Evolutionary conservation across 352 stramenopile species (phyloP).

Genomic region (Phytopythium oedochilum): DNA sequence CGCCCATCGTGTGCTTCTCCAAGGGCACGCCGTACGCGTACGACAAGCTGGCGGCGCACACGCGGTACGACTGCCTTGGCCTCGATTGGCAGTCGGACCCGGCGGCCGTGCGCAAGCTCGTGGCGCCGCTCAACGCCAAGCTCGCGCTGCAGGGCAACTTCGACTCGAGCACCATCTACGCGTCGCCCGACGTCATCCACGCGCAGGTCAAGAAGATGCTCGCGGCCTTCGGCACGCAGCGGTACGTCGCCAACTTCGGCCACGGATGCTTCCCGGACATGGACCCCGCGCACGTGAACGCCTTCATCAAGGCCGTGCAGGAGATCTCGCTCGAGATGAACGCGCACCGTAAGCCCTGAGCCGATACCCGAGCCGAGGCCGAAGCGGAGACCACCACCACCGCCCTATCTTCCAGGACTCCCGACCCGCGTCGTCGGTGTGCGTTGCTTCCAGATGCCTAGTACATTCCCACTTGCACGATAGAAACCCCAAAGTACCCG

Average conservation of each 20-base stretch:
- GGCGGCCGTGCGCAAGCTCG: constrained; percentile 73
- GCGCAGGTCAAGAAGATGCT: constrained; percentile 93
- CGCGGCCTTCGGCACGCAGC: constrained; percentile 90
- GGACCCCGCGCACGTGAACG: constrained; percentile 90
- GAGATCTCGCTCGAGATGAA: constrained; percentile 90
- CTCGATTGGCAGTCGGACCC: constrained; percentile 95
- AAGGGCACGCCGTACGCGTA: constrained; percentile 85
- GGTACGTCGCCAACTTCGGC: constrained; percentile 97
- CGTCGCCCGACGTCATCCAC: constrained; percentile 80
- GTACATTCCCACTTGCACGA: no score
- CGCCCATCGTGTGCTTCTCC: constrained; percentile 81
- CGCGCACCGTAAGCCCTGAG: constrained; percentile 22
- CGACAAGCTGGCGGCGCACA: constrained; percentile 50
- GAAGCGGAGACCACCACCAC: no score
- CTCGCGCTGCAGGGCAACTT: constrained; percentile 92
- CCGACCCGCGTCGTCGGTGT: no score
- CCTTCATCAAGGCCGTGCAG: constrained; percentile 96
- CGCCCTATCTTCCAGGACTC: no score
- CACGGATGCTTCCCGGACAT: constrained; percentile 97
- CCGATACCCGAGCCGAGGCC: no score
- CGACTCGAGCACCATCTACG: constrained; percentile 88
- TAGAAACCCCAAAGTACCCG: no score
- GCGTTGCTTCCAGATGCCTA: no score
- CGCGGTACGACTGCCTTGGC: constrained; percentile 94
- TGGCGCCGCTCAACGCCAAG: constrained; percentile 26